Conservation (phyloP, 2,329 filamentous ascomycete genomes). For the Arthrobotrys entomopaga region DNA sequence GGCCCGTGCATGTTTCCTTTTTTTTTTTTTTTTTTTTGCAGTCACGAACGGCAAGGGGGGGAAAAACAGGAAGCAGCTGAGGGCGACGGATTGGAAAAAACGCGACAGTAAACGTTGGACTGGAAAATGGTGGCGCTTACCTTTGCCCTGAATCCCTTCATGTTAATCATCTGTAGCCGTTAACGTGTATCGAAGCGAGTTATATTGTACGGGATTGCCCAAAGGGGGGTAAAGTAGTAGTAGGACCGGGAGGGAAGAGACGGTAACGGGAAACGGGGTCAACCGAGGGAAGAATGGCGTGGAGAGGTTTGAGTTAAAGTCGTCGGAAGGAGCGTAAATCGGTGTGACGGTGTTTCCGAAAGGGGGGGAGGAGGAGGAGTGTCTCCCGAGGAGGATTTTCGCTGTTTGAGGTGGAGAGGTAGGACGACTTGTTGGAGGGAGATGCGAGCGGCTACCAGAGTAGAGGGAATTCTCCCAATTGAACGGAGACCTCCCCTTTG, state of each 20-base stretch:
- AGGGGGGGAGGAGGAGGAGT: constrained; percentile 30
- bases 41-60: constrained; percentile 4
- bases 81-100: constrained; percentile 18
- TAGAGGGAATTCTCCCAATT: constrained; percentile 53
- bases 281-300: constrained; percentile 25
- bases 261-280: constrained; percentile 6
- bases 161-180: constrained; percentile 49
- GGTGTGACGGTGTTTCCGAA: constrained; percentile 36
- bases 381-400: constrained; percentile 40
- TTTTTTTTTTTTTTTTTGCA: not conserved
- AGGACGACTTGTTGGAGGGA: constrained; percentile 20
- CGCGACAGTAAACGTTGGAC: constrained; percentile 22
- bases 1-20: constrained; percentile 6
- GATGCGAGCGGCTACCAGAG: constrained; percentile 27
- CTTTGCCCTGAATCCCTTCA: constrained; percentile 51
- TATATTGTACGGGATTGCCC: not conserved
- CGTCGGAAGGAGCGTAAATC: constrained; percentile 37
- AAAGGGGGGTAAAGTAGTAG: too few relatives aligned
- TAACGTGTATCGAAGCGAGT: constrained; percentile 29
- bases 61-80: constrained; percentile 7
- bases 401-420: not conserved
- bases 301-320: constrained; percentile 25
- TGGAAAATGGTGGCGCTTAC: constrained; percentile 16
- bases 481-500: constrained; percentile 6
- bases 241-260: constrained; percentile 7